Percentiles rank a stretch among this genome's conserved stretches.
Evolutionary conservation across 164 flowering plant genomes (phyloP).

Genomic region (Chimonanthus salicifolius): DNA sequence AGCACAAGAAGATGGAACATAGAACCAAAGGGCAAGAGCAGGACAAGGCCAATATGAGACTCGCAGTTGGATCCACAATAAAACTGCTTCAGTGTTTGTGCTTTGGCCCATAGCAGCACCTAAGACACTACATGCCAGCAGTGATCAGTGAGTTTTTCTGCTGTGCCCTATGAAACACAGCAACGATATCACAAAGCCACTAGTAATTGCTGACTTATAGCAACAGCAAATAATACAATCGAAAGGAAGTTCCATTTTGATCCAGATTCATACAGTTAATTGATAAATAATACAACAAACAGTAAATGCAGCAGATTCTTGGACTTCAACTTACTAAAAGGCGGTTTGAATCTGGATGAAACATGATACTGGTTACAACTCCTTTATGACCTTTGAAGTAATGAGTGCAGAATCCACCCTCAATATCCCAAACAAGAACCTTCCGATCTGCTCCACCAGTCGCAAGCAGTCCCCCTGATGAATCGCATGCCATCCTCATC

Average conservation of each 20-base stretch:
- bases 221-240: background rate
- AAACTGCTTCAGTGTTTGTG: no score
- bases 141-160: no score
- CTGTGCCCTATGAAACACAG: no score
- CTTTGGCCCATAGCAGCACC: no score
- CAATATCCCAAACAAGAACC: constrained; percentile 95
- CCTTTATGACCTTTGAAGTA: constrained; percentile 81
- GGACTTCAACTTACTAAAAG: constrained; percentile 43
- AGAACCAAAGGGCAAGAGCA: background rate
- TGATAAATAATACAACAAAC: no score
- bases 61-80: no score
- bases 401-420: constrained; percentile 91
- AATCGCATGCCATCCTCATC: constrained; percentile 74
- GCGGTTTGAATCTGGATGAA: constrained; percentile 67
- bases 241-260: background rate
- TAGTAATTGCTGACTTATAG: background rate
- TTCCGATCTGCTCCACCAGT: constrained; percentile 89
- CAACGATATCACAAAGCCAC: background rate
- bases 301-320: background rate
- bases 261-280: no score
- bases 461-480: constrained; percentile 85
- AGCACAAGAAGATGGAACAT: background rate
- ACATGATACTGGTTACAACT: constrained; percentile 59
- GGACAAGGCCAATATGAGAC: background rate
- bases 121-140: no score